Evolutionary conservation across 2,329 filamentous ascomycete genomes (phyloP).

Genomic region (Arthrobotrys conoides): DNA sequence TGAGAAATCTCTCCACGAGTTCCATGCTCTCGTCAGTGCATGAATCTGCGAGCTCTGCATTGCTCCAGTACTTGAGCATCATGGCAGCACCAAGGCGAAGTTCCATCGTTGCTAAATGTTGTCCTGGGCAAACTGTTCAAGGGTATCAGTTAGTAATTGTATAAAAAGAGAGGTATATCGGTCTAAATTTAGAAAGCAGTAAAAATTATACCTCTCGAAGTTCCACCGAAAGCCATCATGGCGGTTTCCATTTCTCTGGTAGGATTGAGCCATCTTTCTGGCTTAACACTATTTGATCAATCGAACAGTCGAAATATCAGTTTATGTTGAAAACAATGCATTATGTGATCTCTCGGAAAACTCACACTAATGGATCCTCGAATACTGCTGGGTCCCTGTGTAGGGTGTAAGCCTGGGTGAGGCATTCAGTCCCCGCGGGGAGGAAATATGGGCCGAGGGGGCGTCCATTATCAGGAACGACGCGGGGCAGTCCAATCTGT

Average conservation of each 20-base stretch:
- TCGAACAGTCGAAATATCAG: not conserved
- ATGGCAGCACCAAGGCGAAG: not conserved
- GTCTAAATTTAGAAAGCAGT: not conserved
- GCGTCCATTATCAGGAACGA: slow-evolving; percentile 27
- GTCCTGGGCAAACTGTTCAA: slow-evolving; percentile 10
- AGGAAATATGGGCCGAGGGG: slow-evolving; percentile 39
- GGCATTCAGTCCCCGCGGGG: slow-evolving; percentile 18
- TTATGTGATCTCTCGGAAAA: not conserved
- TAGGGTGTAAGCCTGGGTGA: slow-evolving; percentile 1
- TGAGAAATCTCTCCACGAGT: not conserved
- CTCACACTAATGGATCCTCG: slow-evolving; percentile 14
- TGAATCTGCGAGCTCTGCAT: slow-evolving; percentile 21
- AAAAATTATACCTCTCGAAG: slow-evolving; percentile 30
- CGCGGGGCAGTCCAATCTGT: slow-evolving; percentile 16
- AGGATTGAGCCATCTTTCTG: slow-evolving; percentile 42
- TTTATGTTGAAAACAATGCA: not conserved
- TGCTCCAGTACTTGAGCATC: not conserved
- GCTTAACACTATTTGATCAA: slow-evolving; percentile 21
- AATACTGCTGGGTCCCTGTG: slow-evolving; percentile 32
- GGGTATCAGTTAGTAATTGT: not conserved
- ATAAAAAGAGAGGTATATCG: not conserved
- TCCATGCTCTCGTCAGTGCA: slow-evolving; percentile 51
- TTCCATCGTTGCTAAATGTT: slow-evolving; percentile 18
- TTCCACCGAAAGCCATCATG: slow-evolving; percentile 10
- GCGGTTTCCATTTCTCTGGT: slow-evolving; percentile 32